phyloP scores from a whole-genome alignment of 1,139 yeast species.

The Sugiyamaella xylanicola region DNA sequence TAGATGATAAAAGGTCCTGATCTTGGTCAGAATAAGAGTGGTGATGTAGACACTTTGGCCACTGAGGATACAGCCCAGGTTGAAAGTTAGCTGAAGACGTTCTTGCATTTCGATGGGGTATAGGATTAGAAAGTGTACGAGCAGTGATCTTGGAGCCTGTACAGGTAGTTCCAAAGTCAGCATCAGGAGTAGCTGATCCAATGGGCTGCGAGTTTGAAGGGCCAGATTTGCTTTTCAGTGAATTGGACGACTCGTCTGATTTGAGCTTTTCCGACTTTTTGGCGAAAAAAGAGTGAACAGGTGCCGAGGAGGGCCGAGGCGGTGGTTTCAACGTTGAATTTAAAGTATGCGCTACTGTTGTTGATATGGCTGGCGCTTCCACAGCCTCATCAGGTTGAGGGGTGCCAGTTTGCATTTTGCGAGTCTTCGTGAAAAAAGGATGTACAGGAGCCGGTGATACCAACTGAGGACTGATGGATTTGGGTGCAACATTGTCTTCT shows the following conservation, averaged over 20 bases:
- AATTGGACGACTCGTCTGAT: neutral
- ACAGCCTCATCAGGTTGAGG: no score
- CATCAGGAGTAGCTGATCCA: neutral
- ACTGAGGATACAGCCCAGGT: constrained; percentile 21
- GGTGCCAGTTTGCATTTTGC: neutral
- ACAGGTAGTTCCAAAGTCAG: neutral
- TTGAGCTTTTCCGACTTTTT: neutral
- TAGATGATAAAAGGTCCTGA: neutral
- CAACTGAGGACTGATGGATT: neutral
- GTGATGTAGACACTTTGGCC: constrained; percentile 25
- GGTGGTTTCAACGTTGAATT: neutral
- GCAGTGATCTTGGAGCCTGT: neutral
- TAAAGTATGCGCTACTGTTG: no score
- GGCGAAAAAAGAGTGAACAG: constrained; percentile 6
- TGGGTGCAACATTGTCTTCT: neutral
- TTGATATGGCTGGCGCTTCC: no score
- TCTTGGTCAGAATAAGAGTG: constrained; percentile 10
- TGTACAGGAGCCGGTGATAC: constrained; percentile 3
- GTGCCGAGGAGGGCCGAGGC: constrained; percentile 6
- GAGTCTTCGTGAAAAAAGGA: constrained; percentile 10
- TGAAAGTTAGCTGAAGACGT: neutral
- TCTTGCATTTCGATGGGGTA: neutral
- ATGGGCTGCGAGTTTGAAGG: no score
- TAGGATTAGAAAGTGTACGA: constrained; percentile 6
- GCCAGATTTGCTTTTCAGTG: no score